These are phyloP conservation scores for Spirogloea muscicola DNA, from an alignment of 139 green algal genomes.

Conservation along the genomic window DNA sequence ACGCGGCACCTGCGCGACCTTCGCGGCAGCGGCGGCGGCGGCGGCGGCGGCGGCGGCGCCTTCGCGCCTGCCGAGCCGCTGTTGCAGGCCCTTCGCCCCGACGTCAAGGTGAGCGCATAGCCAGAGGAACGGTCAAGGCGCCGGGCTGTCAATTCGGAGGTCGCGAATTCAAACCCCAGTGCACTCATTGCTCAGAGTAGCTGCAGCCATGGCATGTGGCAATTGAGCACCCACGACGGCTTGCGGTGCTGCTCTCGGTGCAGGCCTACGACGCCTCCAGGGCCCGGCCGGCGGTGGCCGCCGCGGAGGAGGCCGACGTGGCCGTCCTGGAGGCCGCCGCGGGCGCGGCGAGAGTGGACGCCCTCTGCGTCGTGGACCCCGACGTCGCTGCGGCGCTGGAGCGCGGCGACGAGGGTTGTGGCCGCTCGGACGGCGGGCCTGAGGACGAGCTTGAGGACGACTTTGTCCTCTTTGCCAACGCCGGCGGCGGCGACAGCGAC, in stretches of 20 bases:
- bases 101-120: conserved; percentile 40
- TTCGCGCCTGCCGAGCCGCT: conserved; percentile 31
- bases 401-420: conserved; percentile 46
- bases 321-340: conserved; percentile 11
- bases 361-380: too few species aligned
- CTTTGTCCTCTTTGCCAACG: conserved; percentile 44
- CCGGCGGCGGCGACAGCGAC: conserved; percentile 7
- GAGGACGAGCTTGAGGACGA: conserved; percentile 51
- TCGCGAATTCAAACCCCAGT: too few species aligned
- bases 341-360: background rate
- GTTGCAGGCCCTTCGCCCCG: background rate
- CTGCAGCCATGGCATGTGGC: too few species aligned
- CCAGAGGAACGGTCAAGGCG: too few species aligned
- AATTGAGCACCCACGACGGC: too few species aligned
- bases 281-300: background rate
- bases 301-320: background rate
- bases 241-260: too few species aligned
- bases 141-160: too few species aligned
- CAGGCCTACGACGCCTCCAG: conserved; percentile 30
- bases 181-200: too few species aligned
- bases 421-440: conserved; percentile 44
- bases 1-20: conserved; percentile 68
- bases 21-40: too few species aligned
- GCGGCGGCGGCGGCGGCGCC: background rate
- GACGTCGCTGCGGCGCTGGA: conserved; percentile 36